phyloP scores from a whole-genome alignment of 148 eudicot genomes.

The Rhododendron mucronatum region DNA sequence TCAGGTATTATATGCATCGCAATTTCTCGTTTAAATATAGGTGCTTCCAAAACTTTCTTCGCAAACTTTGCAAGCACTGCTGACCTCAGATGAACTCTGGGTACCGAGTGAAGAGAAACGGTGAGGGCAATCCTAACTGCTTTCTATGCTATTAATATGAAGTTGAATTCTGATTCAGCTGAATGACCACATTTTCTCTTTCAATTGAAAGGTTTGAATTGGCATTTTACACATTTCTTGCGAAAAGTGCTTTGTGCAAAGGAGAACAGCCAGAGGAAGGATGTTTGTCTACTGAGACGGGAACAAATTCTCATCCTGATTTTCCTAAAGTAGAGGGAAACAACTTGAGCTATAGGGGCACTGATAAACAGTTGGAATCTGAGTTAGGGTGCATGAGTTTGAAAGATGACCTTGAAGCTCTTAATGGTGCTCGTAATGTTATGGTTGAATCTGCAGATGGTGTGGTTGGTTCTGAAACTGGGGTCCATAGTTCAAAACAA shows the following conservation, averaged over 20 bases:
- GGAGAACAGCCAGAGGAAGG: constrained; percentile 46
- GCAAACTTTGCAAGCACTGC: constrained; percentile 82
- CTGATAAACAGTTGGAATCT: constrained; percentile 38
- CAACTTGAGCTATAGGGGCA: constrained; percentile 32
- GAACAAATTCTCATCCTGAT: constrained; percentile 28
- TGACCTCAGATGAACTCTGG: constrained; percentile 94
- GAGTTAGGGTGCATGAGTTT: constrained; percentile 39
- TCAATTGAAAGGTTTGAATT: constrained; percentile 71
- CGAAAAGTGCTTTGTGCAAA: constrained; percentile 51
- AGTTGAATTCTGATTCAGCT: constrained; percentile 9
- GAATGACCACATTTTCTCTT: constrained; percentile 19
- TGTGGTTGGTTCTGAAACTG: constrained; percentile 34
- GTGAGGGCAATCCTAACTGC: constrained; percentile 30
- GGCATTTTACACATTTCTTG: constrained; percentile 68
- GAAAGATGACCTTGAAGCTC: constrained; percentile 28
- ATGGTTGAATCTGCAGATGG: constrained; percentile 32
- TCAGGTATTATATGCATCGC: constrained; percentile 4
- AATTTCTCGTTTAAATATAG: constrained; percentile 27
- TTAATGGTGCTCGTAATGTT: constrained; percentile 23
- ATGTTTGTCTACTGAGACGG: constrained; percentile 33
- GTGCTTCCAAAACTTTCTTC: constrained; percentile 96
- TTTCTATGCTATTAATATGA: neutral
- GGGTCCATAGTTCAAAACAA: constrained; percentile 21
- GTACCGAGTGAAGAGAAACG: constrained; percentile 95
- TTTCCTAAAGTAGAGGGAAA: constrained; percentile 43